These are phyloP conservation scores for Raddia guianensis DNA, from an alignment of 176 grass and related monocot genomes.

Conservation along the genomic window DNA sequence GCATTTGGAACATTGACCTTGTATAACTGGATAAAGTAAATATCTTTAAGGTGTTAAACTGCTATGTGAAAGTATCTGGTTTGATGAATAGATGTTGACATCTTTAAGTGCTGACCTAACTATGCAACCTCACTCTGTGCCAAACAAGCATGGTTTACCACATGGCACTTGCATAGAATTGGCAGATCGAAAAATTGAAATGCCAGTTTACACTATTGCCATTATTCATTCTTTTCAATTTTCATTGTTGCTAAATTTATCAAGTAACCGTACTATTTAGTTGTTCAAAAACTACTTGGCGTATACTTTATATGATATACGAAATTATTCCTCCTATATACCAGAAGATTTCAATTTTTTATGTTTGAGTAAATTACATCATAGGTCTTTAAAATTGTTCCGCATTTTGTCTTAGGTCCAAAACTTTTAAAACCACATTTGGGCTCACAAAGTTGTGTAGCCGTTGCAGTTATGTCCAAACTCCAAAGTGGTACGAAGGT, in stretches of 20 bases:
- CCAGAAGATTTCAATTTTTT: slow-evolving; percentile 1
- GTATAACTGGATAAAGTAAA: slow-evolving; percentile 28
- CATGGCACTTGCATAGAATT: slow-evolving; percentile 19
- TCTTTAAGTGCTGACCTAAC: background rate
- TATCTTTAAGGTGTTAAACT: slow-evolving; percentile 16
- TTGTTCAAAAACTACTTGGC: slow-evolving; percentile 5
- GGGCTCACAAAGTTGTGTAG: no score
- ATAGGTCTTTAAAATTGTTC: no score
- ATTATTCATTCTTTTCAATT: slow-evolving; percentile 19
- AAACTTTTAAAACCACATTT: no score
- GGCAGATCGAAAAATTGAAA: background rate
- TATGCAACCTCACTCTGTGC: background rate
- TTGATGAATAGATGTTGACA: slow-evolving; percentile 12
- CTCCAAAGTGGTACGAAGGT: no score
- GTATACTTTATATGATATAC: slow-evolving; percentile 10
- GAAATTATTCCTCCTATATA: slow-evolving; percentile 22
- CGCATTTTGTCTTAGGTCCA: no score
- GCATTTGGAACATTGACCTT: background rate
- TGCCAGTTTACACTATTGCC: slow-evolving; percentile 2
- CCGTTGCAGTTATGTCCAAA: no score
- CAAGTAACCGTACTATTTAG: slow-evolving; percentile 1
- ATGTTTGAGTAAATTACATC: background rate
- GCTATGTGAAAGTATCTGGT: slow-evolving; percentile 5
- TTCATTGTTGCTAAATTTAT: background rate
- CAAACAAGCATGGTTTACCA: background rate